phyloP scores from a whole-genome alignment of 2,329 filamentous ascomycete species.

The Ceratocystis harringtonii region DNA sequence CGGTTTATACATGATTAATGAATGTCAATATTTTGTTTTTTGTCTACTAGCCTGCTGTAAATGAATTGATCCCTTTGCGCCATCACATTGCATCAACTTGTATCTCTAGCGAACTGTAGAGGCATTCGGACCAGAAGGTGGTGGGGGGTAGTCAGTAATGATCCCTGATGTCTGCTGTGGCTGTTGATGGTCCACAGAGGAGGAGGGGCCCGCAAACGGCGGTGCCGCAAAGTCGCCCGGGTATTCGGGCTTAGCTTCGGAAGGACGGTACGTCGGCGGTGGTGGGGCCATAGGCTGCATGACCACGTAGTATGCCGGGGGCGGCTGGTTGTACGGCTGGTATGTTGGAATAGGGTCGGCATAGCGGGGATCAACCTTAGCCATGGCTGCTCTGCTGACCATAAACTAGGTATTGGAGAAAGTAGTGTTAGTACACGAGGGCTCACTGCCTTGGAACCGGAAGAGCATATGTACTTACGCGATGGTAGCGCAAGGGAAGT shows the following conservation, averaged over 20 bases:
- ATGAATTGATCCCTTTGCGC: not conserved
- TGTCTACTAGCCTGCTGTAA: constrained; percentile 3
- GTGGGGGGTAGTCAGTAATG: constrained; percentile 15
- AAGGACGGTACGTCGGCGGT: constrained; percentile 43
- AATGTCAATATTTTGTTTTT: not conserved
- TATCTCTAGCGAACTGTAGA: not conserved
- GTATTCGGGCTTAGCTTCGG: constrained; percentile 35
- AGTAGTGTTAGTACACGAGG: not conserved
- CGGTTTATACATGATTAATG: not conserved
- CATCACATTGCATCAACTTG: not conserved
- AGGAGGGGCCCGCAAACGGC: constrained; percentile 21
- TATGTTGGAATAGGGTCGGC: constrained; percentile 30
- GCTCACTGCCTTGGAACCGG: not conserved
- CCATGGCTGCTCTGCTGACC: constrained; percentile 32
- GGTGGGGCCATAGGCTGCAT: constrained; percentile 41
- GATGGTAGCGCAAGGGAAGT: constrained; percentile 53
- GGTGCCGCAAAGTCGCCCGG: constrained; percentile 31
- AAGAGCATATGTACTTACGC: constrained; percentile 31
- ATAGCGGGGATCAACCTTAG: constrained; percentile 35
- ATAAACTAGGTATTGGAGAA: constrained; percentile 31
- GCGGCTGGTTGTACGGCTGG: constrained; percentile 22
- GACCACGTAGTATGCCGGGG: constrained; percentile 26
- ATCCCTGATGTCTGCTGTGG: constrained; percentile 5
- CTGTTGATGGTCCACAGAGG: not conserved
- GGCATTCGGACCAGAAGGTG: constrained; percentile 1